Evolutionary conservation across 108 stramenopile species (phyloP), one percentile per base, ranked within the genome.

Genomic region (Cyclotella cryptica): DNA sequence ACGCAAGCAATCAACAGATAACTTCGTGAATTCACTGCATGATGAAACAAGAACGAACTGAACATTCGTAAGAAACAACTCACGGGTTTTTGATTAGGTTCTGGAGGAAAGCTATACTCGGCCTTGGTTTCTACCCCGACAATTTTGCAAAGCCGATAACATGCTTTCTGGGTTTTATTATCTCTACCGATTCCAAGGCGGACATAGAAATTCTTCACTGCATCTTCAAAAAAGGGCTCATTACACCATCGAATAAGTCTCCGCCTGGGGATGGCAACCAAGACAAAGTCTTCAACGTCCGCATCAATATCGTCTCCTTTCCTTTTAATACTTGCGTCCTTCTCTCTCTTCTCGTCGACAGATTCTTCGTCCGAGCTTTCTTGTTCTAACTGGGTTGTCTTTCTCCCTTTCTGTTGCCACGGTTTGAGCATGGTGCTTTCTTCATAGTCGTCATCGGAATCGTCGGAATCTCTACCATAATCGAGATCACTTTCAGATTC

Each of bases 161-260:
- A 92, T 5, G 84, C 58, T 24, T 93, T 90, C 49, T 92, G 89
- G 19, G 89, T 88, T 26, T 87, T 68, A 4, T 80, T 84, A 58
- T 93, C 88, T 71, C 89, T 92, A 42, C 95, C 95, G 46, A 96
- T 89, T 49, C 88, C 88, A 12, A 96, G 58, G 27, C 90, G 86
- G 26, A 93, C 91, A 62, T 87, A 96, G 59, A 83, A 91, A 71
- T 90, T 68, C 70, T 81, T 74, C 18, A 96, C 89, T 3, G 95
- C 93, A 22, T 86, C 75, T 62, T 90, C 84, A 79, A 96, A 96
- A 62, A 80, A 96, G 15, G 95, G 95, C 59, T 96, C 95, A 71
- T 93, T 89, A 77, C 93, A 93, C 95, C 93, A 94, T 28, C 87
- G 87, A 26, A 88, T 90, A 68, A 96, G 80, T 45, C 90, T 82